These are phyloP conservation scores for Brassica incana DNA, from an alignment of 345 rosid genomes.

Conservation along the genomic window DNA sequence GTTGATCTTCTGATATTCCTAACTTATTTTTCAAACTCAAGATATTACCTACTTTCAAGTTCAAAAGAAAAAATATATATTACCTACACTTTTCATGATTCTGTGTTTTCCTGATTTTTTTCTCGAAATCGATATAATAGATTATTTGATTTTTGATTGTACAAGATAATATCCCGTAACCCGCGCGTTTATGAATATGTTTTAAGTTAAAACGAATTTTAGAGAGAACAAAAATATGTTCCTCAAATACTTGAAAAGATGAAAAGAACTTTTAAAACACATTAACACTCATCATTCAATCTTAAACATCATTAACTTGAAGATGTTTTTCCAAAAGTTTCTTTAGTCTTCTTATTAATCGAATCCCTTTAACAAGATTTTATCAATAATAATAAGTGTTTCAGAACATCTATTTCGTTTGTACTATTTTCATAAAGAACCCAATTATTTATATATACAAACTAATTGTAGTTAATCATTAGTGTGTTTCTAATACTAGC, in stretches of 20 bases:
- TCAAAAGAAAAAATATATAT: no score
- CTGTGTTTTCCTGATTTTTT: not conserved
- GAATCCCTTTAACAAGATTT: not conserved
- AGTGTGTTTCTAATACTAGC: not conserved
- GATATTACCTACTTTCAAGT: constrained; percentile 13
- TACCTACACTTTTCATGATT: not conserved
- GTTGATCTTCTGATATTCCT: not conserved
- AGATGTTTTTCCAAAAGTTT: not conserved
- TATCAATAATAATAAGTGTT: not conserved
- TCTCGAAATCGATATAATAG: not conserved
- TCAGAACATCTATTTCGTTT: not conserved
- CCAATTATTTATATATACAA: not conserved
- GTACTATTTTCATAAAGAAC: not conserved
- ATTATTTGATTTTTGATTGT: not conserved
- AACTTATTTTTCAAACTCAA: not conserved
- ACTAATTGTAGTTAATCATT: not conserved
- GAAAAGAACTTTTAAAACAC: not conserved
- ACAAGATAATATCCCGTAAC: not conserved
- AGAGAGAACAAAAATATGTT: not conserved
- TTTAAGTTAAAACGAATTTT: not conserved
- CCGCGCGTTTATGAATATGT: not conserved
- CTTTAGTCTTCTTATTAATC: not conserved
- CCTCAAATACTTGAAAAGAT: not conserved
- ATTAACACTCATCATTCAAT: not conserved
- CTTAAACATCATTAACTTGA: not conserved